Evolutionary conservation across 345 rosid species (phyloP).

Genomic region (Trapa bicornis): DNA sequence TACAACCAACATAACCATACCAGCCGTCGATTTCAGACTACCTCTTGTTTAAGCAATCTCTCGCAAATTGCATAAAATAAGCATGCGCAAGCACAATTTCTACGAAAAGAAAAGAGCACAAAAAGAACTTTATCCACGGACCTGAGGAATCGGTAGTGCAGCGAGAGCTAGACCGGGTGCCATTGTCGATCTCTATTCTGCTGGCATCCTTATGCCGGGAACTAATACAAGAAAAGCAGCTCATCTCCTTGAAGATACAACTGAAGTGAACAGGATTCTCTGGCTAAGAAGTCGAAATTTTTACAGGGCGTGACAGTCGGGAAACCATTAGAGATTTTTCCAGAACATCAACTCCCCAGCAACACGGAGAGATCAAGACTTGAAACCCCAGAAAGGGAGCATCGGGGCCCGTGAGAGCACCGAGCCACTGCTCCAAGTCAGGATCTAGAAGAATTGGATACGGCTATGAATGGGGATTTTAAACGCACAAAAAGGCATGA

Average conservation of each 20-base stretch:
- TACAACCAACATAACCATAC: conserved; percentile 17
- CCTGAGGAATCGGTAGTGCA: conserved; percentile 39
- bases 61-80: neutral
- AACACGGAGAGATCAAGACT: conserved; percentile 11
- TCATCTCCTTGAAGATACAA: conserved; percentile 27
- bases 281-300: neutral
- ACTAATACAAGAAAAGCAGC: conserved; percentile 74
- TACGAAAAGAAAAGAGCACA: neutral
- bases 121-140: conserved; percentile 1
- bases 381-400: conserved; percentile 4
- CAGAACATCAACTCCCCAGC: neutral
- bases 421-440: neutral
- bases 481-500: neutral
- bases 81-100: neutral
- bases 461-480: neutral
- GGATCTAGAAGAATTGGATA: conserved; percentile 2
- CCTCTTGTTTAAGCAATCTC: conserved; percentile 3
- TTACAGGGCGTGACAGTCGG: neutral
- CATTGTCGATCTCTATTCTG: conserved; percentile 58
- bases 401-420: neutral
- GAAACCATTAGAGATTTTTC: neutral
- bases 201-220: conserved; percentile 33
- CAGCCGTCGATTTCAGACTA: conserved; percentile 19
- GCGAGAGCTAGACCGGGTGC: conserved; percentile 34
- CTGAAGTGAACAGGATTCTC: neutral